Base-by-base conservation (phyloP, 768 basidiomycete species). In the Lactarius trivialis region DNA sequence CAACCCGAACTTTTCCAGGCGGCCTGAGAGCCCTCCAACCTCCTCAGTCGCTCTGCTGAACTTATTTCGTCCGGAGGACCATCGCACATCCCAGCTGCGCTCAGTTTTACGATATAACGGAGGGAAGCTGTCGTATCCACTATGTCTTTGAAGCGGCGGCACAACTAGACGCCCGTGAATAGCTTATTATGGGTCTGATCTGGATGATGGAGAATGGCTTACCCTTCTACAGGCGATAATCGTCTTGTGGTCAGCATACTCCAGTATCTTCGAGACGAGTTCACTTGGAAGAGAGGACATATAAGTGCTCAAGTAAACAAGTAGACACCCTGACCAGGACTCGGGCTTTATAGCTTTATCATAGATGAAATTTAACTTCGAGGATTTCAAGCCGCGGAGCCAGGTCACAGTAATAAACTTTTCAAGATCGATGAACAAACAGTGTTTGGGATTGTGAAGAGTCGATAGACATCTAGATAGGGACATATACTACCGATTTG, bases 1-100 rank as follows among this genome's bases (percentile, higher is more conserved):
- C 53, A 60, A 33, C 12, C 12, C 4, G 54, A 37, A n/a, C 28
- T 30, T 34, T 49, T 45, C 60, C 60, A 60, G 26, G 43, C 43
- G 1, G 7, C 48, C 43, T 39, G 60, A 19, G 14, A 30, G 14
- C 7, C 2, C 21, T 33, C 43, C 33, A 60, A 30, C 26, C 34
- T 36, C 19, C 2, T 39, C 19, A 60, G 24, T 26, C 53, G 53
- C 34, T 55, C 54, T 5, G 34, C 45, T 3, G 53, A 33, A 6
- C 34, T 11, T 19, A 36, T 8, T 9, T 17, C 26, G 24, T 32
- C 36, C 17, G 34, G 54, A 17, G 19, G 14, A 12, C 60, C 60
- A 24, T 60, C 45, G 54, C 54, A 32, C 52, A 60, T 60, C 19
- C 60, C 60, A 6, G 60, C 26, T 28, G 45, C 53, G 12, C 43